A percentile compares a stretch with the other conserved stretches of the same genome.
These are phyloP conservation scores for Blastobotrys robertii DNA, from an alignment of 805 yeast genomes.

Conservation along the genomic window DNA sequence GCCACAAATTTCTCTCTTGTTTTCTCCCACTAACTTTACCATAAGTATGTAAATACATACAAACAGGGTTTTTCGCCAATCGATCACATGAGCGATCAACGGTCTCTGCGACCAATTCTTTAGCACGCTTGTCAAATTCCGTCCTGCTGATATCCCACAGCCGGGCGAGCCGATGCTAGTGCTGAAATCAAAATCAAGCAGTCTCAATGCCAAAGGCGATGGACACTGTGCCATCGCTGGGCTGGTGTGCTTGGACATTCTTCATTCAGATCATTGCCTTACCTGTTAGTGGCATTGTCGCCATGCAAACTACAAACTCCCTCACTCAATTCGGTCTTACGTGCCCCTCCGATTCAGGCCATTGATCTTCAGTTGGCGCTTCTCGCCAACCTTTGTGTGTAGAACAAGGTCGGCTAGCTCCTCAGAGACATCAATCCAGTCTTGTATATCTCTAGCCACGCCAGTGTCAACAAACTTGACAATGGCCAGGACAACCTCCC, in stretches of 20 bases:
- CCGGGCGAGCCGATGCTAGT: constrained; percentile 23
- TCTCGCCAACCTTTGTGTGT: not conserved
- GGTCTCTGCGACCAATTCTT: not conserved
- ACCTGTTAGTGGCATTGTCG: too few relatives aligned
- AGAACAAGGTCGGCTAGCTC: not conserved
- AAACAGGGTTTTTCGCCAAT: too few relatives aligned
- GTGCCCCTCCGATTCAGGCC: too few relatives aligned
- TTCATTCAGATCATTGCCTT: not conserved
- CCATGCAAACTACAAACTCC: too few relatives aligned
- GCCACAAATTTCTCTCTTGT: constrained; percentile 1
- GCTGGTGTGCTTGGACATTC: constrained; percentile 10
- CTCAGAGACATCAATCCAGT: constrained; percentile 1
- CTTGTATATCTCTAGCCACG: not conserved
- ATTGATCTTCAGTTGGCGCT: not conserved
- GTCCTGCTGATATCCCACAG: constrained; percentile 9
- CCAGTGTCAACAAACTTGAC: not conserved
- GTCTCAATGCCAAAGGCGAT: constrained; percentile 23
- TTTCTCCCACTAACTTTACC: not conserved
- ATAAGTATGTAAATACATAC: not conserved
- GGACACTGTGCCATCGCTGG: constrained; percentile 1
- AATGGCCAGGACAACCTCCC: not conserved
- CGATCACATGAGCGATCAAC: too few relatives aligned
- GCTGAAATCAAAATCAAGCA: constrained; percentile 18
- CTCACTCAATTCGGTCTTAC: too few relatives aligned
- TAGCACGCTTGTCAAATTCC: constrained; percentile 25